Conservation (phyloP, 140 eudicot species). For the Bidens hawaiensis region DNA sequence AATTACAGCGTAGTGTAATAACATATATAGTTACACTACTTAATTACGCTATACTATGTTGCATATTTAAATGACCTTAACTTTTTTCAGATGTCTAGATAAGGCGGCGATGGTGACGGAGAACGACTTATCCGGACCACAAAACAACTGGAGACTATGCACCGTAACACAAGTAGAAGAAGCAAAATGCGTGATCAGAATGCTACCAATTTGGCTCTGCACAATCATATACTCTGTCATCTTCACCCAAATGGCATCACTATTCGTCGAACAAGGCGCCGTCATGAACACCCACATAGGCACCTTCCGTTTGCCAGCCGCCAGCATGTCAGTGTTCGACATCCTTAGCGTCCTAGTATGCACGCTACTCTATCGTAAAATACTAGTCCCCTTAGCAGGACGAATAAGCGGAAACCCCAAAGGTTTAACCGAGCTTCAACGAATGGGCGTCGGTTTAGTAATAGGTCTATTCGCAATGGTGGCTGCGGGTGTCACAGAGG, state of each 20-base stretch:
- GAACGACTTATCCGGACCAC: conserved; percentile 28
- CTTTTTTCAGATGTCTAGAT: conserved; percentile 67
- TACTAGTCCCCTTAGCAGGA: conserved; percentile 63
- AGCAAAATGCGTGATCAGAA: conserved; percentile 77
- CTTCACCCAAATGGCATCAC: conserved; percentile 92
- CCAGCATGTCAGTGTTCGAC: conserved; percentile 89
- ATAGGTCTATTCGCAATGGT: conserved; percentile 80
- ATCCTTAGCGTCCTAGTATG: conserved; percentile 66
- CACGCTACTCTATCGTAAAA: conserved; percentile 57
- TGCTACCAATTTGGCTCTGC: too few species aligned
- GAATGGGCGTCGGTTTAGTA: conserved; percentile 86
- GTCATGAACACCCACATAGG: conserved; percentile 51
- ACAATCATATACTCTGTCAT: too few species aligned
- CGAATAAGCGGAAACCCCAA: conserved; percentile 57
- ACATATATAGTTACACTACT: too few species aligned
- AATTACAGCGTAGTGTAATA: too few species aligned
- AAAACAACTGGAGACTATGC: conserved; percentile 70
- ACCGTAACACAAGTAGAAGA: conserved; percentile 93
- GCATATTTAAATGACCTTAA: too few species aligned
- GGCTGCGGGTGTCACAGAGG: conserved; percentile 84
- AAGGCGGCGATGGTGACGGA: conserved; percentile 68
- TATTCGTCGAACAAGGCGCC: conserved; percentile 91
- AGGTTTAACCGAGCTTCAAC: conserved; percentile 80
- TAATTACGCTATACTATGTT: too few species aligned
- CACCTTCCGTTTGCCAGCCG: too few species aligned